phyloP scores from a whole-genome alignment of 495 filamentous ascomycete genomes.

The Neurospora sublineolata region DNA sequence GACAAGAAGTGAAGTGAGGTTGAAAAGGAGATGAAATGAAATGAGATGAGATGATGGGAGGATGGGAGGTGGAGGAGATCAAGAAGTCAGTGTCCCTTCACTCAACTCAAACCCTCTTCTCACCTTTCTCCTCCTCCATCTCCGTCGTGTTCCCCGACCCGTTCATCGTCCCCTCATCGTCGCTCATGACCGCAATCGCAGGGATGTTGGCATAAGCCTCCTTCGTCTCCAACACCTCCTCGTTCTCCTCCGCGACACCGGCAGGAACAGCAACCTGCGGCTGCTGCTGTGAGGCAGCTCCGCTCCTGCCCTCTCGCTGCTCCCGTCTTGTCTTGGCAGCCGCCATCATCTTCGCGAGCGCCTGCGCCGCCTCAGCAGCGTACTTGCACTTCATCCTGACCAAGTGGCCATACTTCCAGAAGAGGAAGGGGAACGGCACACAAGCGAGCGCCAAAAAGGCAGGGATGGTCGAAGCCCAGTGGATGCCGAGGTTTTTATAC shows the following conservation, averaged over 20 bases:
- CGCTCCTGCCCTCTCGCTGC: slow-evolving; percentile 5
- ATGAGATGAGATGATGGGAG: background rate
- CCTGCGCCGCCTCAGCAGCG: slow-evolving; percentile 51
- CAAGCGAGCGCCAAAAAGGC: slow-evolving; percentile 68
- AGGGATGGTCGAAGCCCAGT: slow-evolving; percentile 70
- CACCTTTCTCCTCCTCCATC: slow-evolving; percentile 5
- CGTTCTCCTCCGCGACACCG: background rate
- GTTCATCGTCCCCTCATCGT: slow-evolving; percentile 13
- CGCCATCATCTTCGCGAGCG: slow-evolving; percentile 26
- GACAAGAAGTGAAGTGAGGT: background rate
- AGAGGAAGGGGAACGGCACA: slow-evolving; percentile 69
- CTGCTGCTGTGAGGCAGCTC: background rate
- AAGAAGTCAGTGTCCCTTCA: background rate
- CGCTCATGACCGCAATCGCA: slow-evolving; percentile 5
- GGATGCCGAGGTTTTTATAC: slow-evolving; percentile 63
- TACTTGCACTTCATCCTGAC: slow-evolving; percentile 67
- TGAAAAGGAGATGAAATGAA: background rate
- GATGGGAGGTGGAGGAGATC: background rate
- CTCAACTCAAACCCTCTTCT: background rate
- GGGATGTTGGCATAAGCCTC: background rate
- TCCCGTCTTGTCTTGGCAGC: background rate
- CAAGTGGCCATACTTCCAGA: slow-evolving; percentile 59
- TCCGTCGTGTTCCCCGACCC: background rate
- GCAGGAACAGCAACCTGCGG: slow-evolving; percentile 1
- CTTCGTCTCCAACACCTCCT: background rate